A percentile compares a stretch with the other conserved stretches of the same genome.
Evolutionary conservation across 768 basidiomycete species (phyloP).

Genomic region (Hemileccinum impolitum): DNA sequence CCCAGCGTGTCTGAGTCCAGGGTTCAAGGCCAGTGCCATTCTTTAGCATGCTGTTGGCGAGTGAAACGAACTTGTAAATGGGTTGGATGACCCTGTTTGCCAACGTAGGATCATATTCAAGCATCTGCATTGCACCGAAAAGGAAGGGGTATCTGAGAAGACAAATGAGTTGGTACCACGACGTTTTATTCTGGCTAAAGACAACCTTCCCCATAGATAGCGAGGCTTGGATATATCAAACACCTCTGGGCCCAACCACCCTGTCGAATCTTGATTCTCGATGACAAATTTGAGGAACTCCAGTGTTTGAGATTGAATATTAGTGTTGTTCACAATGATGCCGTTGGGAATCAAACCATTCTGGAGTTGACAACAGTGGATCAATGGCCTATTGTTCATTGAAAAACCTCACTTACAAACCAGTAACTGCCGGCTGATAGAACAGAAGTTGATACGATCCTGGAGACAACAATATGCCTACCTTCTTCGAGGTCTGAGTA

Average conservation of each 20-base stretch:
- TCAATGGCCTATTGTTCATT: background rate
- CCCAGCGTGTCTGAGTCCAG: conserved; percentile 56
- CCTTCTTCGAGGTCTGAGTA: conserved; percentile 3
- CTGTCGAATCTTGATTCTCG: conserved; percentile 1
- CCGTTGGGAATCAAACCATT: background rate
- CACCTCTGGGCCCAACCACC: conserved; percentile 2
- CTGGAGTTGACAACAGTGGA: background rate
- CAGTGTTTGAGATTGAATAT: conserved; percentile 1
- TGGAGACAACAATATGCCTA: background rate
- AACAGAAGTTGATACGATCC: background rate
- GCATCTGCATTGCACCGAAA: conserved; percentile 3
- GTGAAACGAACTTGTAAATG: conserved; percentile 45
- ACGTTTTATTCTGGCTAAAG: background rate
- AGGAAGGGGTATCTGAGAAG: conserved; percentile 4
- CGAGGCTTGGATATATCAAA: background rate
- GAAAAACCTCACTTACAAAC: background rate
- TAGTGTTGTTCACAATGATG: background rate
- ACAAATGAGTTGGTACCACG: background rate
- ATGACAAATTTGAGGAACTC: conserved; percentile 1
- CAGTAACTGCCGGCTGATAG: background rate
- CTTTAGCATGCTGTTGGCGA: conserved; percentile 55
- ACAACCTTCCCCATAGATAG: conserved; percentile 5
- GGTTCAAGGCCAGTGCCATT: conserved; percentile 48
- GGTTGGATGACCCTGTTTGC: conserved; percentile 1
- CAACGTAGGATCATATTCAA: conserved; percentile 2